Base-by-base conservation (phyloP, 495 filamentous ascomycete genomes). In the Lophiostoma macrostomum region DNA sequence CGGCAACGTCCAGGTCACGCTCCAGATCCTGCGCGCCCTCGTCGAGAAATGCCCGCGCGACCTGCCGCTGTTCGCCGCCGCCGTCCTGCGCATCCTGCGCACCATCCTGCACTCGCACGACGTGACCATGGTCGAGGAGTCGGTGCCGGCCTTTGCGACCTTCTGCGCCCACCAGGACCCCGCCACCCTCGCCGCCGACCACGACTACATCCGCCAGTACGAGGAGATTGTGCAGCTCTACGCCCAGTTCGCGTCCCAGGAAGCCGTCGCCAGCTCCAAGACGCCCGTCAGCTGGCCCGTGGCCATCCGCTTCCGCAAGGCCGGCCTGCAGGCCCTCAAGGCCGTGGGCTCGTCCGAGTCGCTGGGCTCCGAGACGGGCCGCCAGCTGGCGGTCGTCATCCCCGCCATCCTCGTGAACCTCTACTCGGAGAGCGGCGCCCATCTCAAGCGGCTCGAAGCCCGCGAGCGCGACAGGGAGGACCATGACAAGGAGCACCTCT, bases 21-120 rank as follows among this genome's bases (percentile, higher is more conserved):
- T 96, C 29, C 83, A 91, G 62, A 94, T 96, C 47, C 71, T 95
- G 47, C 83, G 82, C 31, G 87, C 90, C 28, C 77, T 96, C 50
- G 90, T 96, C 69, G 89, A 95, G 64, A 96, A 95, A 69, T 77
- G 86, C 16, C 88, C 88, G 27, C 87, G 88, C 66, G 89, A 95
- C 63, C 81, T 95, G 6, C 87, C 89, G 18, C 84, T 96, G 44
- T 94, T 88, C 68, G 88, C 87, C 34, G 77, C 79, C 49, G 87
- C 83, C 63, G 80, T 95, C 42, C 76, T 96, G 60, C 83, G 81
- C 42, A 82, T 95, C 55, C 78, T 95, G 63, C 79, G 82, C 50
- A 84, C 79, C 44, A 80, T 96, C 48, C 76, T 95, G 42, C 78
- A 78, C 32, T 90, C 88, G 24, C 78, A 83, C 64, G 88, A 95